These are phyloP conservation scores for Pogostemon cablin DNA, from an alignment of 257 asterid species.

Conservation along the genomic window DNA sequence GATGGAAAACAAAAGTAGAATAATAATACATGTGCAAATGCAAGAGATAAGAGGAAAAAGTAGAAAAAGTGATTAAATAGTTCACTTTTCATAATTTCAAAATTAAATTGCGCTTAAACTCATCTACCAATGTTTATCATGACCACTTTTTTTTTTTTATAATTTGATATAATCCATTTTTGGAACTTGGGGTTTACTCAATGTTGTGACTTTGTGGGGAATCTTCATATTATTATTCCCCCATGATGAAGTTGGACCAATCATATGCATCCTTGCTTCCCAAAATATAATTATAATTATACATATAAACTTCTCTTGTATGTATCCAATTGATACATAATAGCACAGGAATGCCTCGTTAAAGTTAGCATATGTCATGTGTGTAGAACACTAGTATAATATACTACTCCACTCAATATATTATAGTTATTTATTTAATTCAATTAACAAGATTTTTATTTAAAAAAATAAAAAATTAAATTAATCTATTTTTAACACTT, in stretches of 20 bases:
- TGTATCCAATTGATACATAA: too few species aligned
- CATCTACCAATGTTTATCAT: not conserved
- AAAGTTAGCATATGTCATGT: too few species aligned
- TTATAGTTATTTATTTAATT: too few species aligned
- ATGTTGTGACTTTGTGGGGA: slow-evolving; percentile 27
- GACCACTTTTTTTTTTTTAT: not conserved
- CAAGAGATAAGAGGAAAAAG: not conserved
- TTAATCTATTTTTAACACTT: too few species aligned
- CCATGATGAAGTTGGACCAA: not conserved
- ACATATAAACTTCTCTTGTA: too few species aligned
- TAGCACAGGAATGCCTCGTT: too few species aligned
- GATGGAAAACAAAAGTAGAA: slow-evolving; percentile 24
- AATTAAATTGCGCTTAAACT: slow-evolving; percentile 25
- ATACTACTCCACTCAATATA: too few species aligned
- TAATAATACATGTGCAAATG: not conserved
- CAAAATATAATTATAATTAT: not conserved
- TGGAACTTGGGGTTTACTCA: slow-evolving; percentile 35
- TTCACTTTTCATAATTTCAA: slow-evolving; percentile 30
- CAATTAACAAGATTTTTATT: too few species aligned
- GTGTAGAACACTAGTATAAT: too few species aligned
- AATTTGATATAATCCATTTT: slow-evolving; percentile 24
- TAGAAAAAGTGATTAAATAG: slow-evolving; percentile 33
- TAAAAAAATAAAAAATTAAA: too few species aligned
- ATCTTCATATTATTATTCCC: slow-evolving; percentile 4
- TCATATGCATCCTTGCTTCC: not conserved